phyloP scores from a whole-genome alignment of 768 basidiomycete genomes.

The Phallus indusiatus region DNA sequence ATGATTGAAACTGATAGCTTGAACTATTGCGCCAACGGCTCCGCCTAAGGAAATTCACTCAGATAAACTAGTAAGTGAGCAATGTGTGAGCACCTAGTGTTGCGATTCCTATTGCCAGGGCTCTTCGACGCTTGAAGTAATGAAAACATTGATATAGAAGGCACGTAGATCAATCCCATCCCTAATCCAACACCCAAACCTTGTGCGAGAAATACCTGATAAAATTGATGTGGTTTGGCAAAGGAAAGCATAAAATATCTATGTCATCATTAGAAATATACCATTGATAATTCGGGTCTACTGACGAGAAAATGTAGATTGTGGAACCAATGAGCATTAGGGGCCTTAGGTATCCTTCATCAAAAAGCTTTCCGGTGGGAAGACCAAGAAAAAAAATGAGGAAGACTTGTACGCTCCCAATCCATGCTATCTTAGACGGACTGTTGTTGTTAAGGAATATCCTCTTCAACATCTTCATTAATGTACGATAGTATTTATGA shows the following conservation, averaged over 20 bases:
- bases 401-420: conserved; percentile 24
- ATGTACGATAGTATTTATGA: conserved; percentile 5
- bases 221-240: conserved; percentile 29
- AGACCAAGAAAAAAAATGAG: conserved; percentile 22
- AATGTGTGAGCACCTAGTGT: conserved; percentile 30
- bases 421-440: conserved; percentile 23
- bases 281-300: conserved; percentile 9
- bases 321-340: conserved; percentile 5
- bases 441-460: conserved; percentile 16
- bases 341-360: conserved; percentile 20
- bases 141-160: conserved; percentile 38
- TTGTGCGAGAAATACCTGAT: conserved; percentile 34
- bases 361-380: conserved; percentile 22
- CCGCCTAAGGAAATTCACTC: conserved; percentile 15
- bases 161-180: conserved; percentile 35
- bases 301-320: not conserved
- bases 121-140: conserved; percentile 32
- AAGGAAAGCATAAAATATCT: conserved; percentile 29
- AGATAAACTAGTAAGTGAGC: not conserved
- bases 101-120: conserved; percentile 36
- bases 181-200: conserved; percentile 34
- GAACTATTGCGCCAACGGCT: conserved; percentile 36
- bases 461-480: conserved; percentile 10
- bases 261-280: conserved; percentile 5
- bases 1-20: conserved; percentile 43